Evolutionary conservation across 805 yeast species (phyloP).

Genomic region (Grigorovia jiainica): DNA sequence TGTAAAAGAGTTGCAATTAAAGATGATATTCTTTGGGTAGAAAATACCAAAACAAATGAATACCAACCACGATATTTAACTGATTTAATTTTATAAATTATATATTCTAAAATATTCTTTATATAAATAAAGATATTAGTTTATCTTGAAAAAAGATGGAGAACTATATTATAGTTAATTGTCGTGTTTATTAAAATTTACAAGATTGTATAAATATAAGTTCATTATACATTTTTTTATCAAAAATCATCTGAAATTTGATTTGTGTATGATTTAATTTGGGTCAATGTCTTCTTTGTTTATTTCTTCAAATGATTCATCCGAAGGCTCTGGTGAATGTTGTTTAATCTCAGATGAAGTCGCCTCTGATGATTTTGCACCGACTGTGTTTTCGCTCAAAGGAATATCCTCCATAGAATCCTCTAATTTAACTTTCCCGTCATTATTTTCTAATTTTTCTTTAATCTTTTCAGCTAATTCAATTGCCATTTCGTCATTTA

Average conservation of each 20-base stretch:
- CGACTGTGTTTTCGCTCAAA: neutral
- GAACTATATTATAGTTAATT: no score
- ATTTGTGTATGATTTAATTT: no score
- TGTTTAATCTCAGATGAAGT: no score
- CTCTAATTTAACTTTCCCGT: no score
- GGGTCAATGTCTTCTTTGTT: neutral
- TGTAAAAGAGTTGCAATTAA: constrained; percentile 35
- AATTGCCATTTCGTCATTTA: constrained; percentile 1
- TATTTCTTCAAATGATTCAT: neutral
- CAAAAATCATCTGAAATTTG: no score
- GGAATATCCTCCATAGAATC: neutral
- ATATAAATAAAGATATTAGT: no score
- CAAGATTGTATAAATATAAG: neutral
- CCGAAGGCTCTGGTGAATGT: no score
- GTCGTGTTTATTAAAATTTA: neutral
- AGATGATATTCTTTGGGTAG: constrained; percentile 57
- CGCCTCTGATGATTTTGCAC: neutral
- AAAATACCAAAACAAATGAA: constrained; percentile 8
- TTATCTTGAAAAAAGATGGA: no score
- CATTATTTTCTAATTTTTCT: neutral
- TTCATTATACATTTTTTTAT: neutral
- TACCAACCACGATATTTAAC: constrained; percentile 17
- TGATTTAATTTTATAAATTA: constrained; percentile 7
- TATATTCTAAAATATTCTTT: no score
- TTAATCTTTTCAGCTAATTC: neutral